Conservation (phyloP, 352 stramenopile species). For the Pythium phragmitis region DNA sequence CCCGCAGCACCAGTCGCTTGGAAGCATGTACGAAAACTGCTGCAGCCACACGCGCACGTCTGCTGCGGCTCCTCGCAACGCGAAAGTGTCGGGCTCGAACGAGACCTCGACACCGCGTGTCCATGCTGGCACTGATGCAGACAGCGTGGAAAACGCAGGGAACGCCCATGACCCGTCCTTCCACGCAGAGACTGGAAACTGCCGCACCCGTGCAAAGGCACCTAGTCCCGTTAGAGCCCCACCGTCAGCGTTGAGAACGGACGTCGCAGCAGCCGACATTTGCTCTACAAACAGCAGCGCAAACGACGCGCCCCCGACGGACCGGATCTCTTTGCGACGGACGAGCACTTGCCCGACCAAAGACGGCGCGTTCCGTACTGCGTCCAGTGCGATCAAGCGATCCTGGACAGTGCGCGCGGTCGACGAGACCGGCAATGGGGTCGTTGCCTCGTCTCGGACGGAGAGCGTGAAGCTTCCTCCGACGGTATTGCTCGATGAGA, state of each 20-base stretch:
- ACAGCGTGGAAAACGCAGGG: neutral
- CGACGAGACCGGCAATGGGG: slow-evolving; percentile 1
- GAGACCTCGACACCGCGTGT: neutral
- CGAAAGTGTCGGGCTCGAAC: slow-evolving; percentile 6
- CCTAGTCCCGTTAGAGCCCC: slow-evolving; percentile 24
- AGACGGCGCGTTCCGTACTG: slow-evolving; percentile 2
- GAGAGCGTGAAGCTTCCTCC: slow-evolving; percentile 19
- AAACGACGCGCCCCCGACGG: slow-evolving; percentile 12
- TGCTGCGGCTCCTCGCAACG: slow-evolving; percentile 1
- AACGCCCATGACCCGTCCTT: slow-evolving; percentile 8
- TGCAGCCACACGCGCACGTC: slow-evolving; percentile 4
- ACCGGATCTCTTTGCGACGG: slow-evolving; percentile 9
- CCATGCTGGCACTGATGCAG: neutral
- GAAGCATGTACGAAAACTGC: slow-evolving; percentile 7
- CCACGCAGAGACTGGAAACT: neutral
- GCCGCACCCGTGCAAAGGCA: slow-evolving; percentile 12
- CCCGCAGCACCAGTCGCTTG: slow-evolving; percentile 9
- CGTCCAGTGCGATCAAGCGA: slow-evolving; percentile 14
- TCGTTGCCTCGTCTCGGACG: neutral
- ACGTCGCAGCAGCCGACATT: neutral
- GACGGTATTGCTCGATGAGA: slow-evolving; percentile 11
- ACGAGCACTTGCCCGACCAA: slow-evolving; percentile 18
- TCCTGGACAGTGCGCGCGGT: slow-evolving; percentile 3
- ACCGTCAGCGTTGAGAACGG: slow-evolving; percentile 16
- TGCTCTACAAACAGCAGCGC: slow-evolving; percentile 28